These are phyloP conservation scores for Endoconidiophora laricicola DNA, from an alignment of 2,329 filamentous ascomycete species.

Conservation along the genomic window DNA sequence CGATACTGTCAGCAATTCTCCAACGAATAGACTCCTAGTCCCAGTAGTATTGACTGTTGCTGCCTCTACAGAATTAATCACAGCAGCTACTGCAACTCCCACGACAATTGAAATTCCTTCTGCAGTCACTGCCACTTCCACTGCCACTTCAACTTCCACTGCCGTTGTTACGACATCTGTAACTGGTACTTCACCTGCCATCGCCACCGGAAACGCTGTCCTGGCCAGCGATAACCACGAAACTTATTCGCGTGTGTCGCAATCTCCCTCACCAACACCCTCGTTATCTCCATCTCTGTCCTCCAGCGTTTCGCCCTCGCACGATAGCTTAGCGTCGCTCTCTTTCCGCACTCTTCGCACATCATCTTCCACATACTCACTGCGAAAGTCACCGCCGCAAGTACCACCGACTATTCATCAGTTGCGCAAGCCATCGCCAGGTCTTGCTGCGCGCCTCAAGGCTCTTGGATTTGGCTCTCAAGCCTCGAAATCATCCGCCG, in stretches of 20 bases:
- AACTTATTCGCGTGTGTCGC: constrained; percentile 2
- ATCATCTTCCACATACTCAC: constrained; percentile 15
- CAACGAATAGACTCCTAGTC: not conserved
- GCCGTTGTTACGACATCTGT: not conserved
- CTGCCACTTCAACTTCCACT: not conserved
- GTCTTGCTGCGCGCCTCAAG: constrained; percentile 47
- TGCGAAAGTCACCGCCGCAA: constrained; percentile 16
- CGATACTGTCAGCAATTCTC: too few species aligned
- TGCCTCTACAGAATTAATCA: not conserved
- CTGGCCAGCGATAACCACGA: not conserved
- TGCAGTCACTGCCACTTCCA: not conserved
- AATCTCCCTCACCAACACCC: constrained; percentile 11
- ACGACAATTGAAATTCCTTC: not conserved
- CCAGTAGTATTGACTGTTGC: not conserved
- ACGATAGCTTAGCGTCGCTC: constrained; percentile 9
- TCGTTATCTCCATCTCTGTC: constrained; percentile 6
- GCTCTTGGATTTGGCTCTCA: constrained; percentile 40
- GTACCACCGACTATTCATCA: constrained; percentile 17
- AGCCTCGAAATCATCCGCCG: constrained; percentile 13
- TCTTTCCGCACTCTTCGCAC: constrained; percentile 15
- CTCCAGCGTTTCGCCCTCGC: not conserved
- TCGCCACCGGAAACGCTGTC: not conserved
- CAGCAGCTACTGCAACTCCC: not conserved
- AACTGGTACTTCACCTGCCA: not conserved
- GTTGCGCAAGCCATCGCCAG: constrained; percentile 44